Evolutionary conservation across 2,329 filamentous ascomycete genomes (phyloP), one percentile per base, ranked within the genome.

Genomic region (Aspergillus eucalypticola): DNA sequence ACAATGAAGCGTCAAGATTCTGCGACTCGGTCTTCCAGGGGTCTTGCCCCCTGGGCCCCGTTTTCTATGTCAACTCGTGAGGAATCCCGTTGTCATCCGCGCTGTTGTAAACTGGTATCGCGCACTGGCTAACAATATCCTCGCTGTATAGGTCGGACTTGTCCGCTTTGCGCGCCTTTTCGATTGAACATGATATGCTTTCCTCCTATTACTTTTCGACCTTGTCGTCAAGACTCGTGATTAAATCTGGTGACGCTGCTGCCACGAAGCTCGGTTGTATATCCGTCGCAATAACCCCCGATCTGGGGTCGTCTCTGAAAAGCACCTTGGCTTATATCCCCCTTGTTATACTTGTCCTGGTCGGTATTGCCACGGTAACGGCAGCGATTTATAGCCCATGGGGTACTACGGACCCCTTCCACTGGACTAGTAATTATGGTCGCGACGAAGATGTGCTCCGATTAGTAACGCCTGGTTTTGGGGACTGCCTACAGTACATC

Each of bases 361-460:
- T 96, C 49, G 95, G 88, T 2, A 76, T 92, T 60, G 92, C 93
- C 13, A 96, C 94, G 6, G 81, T 93, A 38, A 87, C 92, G 66
- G 92, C 95, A 2, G 90, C 88, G 53, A 91, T 96, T 39, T 94
- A 88, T 73, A 97, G 93, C 71, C 95, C 95, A 0, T 99, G 95
- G 94, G 95, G 95, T 19, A 91, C 92, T 1, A 87, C 87, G 7
- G 90, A 99, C 73, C 83, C 94, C 19, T 98, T 98, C 74, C 88
- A 91, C 66, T 99, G 94, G 92, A 92, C 92, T n/a, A 96, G 92
- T 71, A 99, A 99, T 73, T 98, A 96, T 73, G 95, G 95, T 38
- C 88, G 94, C 67, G 95, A 99, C 69, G 90, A 91, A 62, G 95
- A 99, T 77, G 81, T 97, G 66, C 82, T 99, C 56, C 88, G 95